These are phyloP conservation scores for Striga hermonthica DNA, from an alignment of 305 asterid genomes.

Conservation along the genomic window DNA sequence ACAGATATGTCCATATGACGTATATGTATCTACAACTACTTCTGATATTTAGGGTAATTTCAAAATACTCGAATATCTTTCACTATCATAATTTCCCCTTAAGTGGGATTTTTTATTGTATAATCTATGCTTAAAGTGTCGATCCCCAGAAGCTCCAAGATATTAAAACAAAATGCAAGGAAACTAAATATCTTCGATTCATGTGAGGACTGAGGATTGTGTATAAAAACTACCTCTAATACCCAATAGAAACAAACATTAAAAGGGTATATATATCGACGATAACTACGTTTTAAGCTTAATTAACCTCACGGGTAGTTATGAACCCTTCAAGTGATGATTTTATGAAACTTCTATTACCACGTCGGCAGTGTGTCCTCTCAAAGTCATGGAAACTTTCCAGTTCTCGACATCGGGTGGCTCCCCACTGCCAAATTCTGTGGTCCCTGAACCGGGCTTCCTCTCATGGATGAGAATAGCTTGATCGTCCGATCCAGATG, in stretches of 20 bases:
- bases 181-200: no score
- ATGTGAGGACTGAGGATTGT: no score
- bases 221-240: no score
- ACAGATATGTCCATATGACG: no score
- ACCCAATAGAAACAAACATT: no score
- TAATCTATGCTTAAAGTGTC: no score
- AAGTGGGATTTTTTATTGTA: no score
- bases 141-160: no score
- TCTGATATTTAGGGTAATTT: not conserved
- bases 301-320: no score
- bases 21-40: not conserved
- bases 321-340: not conserved
- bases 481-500: conserved; percentile 99
- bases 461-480: conserved; percentile 92
- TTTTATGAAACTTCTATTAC: conserved; percentile 43
- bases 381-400: conserved; percentile 90
- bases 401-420: conserved; percentile 97
- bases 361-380: conserved; percentile 99
- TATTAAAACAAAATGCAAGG: no score
- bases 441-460: conserved; percentile 94
- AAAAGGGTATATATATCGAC: not conserved
- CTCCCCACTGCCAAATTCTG: conserved; percentile 96
- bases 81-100: no score
- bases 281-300: no score
- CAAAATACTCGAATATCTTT: not conserved